Conservation (phyloP, 768 basidiomycete species). For the Russula earlei region DNA sequence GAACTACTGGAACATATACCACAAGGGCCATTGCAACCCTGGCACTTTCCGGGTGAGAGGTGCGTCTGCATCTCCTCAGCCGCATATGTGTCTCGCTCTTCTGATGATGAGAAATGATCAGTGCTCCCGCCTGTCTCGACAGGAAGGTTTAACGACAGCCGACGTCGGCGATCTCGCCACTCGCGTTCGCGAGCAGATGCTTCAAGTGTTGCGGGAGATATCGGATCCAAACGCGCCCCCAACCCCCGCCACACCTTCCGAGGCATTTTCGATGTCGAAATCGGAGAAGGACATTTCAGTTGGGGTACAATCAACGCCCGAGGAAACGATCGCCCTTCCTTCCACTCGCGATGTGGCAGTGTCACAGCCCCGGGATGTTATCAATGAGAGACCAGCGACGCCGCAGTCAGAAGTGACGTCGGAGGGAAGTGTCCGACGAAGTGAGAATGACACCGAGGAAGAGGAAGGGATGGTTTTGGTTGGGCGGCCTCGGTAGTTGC, state of each 20-base stretch:
- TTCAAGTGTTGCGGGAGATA: slow-evolving; percentile 66
- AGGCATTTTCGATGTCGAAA: neutral
- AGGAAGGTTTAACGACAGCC: slow-evolving; percentile 48
- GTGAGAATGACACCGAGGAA: slow-evolving; percentile 71
- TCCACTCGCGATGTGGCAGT: neutral
- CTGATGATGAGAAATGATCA: slow-evolving; percentile 28
- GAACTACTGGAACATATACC: slow-evolving; percentile 88
- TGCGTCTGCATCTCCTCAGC: slow-evolving; percentile 28
- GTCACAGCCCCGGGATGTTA: neutral
- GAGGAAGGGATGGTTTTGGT: slow-evolving; percentile 80
- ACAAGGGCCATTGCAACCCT: slow-evolving; percentile 60
- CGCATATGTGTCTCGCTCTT: neutral
- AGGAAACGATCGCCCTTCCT: slow-evolving; percentile 11
- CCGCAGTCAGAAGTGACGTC: slow-evolving; percentile 26
- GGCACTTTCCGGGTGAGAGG: slow-evolving; percentile 80
- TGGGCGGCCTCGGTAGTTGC: slow-evolving; percentile 38
- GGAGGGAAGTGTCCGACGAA: slow-evolving; percentile 32
- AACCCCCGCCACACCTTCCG: slow-evolving; percentile 7
- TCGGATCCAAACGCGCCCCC: slow-evolving; percentile 42
- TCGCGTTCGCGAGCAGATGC: slow-evolving; percentile 71
- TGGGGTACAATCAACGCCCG: neutral
- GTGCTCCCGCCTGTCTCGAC: slow-evolving; percentile 90
- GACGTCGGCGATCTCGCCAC: slow-evolving; percentile 63
- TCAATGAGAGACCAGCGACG: slow-evolving; percentile 12
- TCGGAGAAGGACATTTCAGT: neutral